Percentiles rank a stretch among this genome's conserved stretches.
Conservation (phyloP, 768 basidiomycete species). For the Cystobasidium ongulense region DNA sequence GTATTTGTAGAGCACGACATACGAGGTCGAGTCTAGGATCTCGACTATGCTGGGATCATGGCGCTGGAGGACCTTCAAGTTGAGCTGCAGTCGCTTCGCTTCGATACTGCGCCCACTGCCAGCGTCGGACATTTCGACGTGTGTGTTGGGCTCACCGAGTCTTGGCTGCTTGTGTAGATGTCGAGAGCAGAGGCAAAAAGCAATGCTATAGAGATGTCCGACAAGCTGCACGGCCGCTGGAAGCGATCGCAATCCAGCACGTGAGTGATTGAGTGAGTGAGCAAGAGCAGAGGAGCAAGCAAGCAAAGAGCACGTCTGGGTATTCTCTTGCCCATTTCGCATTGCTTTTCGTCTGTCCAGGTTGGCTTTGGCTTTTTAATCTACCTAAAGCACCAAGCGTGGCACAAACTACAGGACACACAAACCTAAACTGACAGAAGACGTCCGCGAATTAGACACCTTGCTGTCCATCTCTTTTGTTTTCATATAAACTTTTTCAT, state of each 20-base stretch:
- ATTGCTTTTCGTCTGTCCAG: too few species aligned
- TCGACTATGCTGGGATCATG: conserved; percentile 31
- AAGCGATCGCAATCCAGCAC: neutral
- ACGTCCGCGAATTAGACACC: too few species aligned
- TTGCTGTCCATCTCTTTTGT: too few species aligned
- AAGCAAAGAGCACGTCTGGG: neutral
- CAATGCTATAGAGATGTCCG: neutral
- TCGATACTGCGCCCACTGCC: neutral
- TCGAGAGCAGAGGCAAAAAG: neutral
- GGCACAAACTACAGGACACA: too few species aligned
- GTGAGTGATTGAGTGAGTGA: too few species aligned
- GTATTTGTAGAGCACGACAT: conserved; percentile 33
- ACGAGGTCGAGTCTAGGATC: conserved; percentile 26
- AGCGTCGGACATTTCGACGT: neutral
- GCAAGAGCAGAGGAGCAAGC: too few species aligned
- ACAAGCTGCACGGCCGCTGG: neutral
- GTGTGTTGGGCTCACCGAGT: neutral
- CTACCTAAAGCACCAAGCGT: too few species aligned
- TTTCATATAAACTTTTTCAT: too few species aligned
- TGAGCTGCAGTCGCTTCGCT: conserved; percentile 19
- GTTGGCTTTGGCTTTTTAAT: too few species aligned
- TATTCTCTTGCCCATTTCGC: too few species aligned
- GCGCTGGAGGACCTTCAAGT: conserved; percentile 31
- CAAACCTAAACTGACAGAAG: too few species aligned
- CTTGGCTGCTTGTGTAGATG: neutral